Conservation (phyloP, 2,329 filamentous ascomycete genomes). For the Seiridium cupressi region DNA sequence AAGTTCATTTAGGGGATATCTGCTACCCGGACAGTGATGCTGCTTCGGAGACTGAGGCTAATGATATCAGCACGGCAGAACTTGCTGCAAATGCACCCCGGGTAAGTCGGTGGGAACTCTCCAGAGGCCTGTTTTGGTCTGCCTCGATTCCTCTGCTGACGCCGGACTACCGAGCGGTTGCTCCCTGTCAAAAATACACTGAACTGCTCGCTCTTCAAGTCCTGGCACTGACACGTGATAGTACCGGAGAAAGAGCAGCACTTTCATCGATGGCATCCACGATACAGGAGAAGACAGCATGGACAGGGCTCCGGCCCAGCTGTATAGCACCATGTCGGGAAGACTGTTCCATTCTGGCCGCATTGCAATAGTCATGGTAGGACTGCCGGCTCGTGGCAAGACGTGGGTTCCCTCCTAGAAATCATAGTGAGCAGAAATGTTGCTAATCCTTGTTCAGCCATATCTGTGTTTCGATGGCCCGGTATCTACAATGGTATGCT, state of each 20-base stretch:
- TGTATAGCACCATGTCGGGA: conserved; percentile 98
- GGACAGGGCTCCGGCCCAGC: conserved; percentile 87
- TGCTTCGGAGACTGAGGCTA: conserved; percentile 21
- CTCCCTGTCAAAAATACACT: too few relatives aligned
- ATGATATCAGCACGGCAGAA: conserved; percentile 71
- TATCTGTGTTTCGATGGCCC: conserved; percentile 90
- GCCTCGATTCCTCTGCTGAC: too few relatives aligned
- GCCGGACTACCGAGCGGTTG: too few relatives aligned
- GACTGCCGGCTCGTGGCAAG: conserved; percentile 90
- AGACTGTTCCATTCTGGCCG: conserved; percentile 94
- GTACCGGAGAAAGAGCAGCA: conserved; percentile 90
- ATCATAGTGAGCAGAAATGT: not conserved
- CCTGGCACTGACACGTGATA: not conserved
- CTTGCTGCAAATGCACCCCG: conserved; percentile 87
- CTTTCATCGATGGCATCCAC: conserved; percentile 95
- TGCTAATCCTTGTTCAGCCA: conserved; percentile 52
- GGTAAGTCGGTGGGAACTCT: not conserved
- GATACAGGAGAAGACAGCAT: conserved; percentile 74
- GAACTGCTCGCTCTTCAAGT: too few relatives aligned
- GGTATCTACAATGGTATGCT: conserved; percentile 82
- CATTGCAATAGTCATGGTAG: conserved; percentile 96
- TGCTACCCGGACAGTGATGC: conserved; percentile 13
- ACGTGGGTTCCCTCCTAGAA: conserved; percentile 56
- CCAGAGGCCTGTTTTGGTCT: too few relatives aligned
- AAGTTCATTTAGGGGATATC: conserved; percentile 17